These are phyloP conservation scores for Nicotiana sylvestris DNA, from an alignment of 257 asterid species.

Conservation along the genomic window DNA sequence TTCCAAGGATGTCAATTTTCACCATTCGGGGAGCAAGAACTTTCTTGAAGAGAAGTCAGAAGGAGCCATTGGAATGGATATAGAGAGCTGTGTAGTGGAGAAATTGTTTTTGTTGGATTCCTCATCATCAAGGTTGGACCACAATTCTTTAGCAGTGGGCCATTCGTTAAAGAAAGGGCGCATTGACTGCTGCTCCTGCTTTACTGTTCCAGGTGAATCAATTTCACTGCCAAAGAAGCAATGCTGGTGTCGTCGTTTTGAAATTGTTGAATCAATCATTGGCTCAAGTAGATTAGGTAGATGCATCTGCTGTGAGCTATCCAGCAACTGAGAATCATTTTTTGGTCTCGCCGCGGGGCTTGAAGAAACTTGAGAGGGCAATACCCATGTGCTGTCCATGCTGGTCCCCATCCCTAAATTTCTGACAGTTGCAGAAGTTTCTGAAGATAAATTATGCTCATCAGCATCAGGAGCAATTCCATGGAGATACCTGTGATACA, in stretches of 20 bases:
- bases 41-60: slow-evolving; percentile 53
- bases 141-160: slow-evolving; percentile 76
- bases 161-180: slow-evolving; percentile 87
- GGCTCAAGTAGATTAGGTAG: slow-evolving; percentile 45
- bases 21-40: slow-evolving; percentile 59
- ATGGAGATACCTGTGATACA: slow-evolving; percentile 50
- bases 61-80: slow-evolving; percentile 63
- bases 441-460: slow-evolving; percentile 50
- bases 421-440: slow-evolving; percentile 50
- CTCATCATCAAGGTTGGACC: slow-evolving; percentile 66
- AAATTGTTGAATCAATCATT: slow-evolving; percentile 31
- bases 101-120: slow-evolving; percentile 50
- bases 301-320: slow-evolving; percentile 42
- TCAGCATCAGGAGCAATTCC: slow-evolving; percentile 50
- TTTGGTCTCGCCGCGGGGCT: slow-evolving; percentile 46
- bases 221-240: slow-evolving; percentile 60
- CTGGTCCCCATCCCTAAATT: slow-evolving; percentile 53
- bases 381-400: slow-evolving; percentile 53
- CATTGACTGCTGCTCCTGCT: slow-evolving; percentile 69
- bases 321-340: slow-evolving; percentile 43
- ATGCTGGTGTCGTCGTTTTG: slow-evolving; percentile 65
- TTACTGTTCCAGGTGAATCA: slow-evolving; percentile 38
- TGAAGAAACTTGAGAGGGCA: slow-evolving; percentile 62
- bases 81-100: slow-evolving; percentile 81
- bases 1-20: slow-evolving; percentile 21